Base-by-base conservation (phyloP, 192 early-diverging fungal species). In the Kappamyces sp. region DNA sequence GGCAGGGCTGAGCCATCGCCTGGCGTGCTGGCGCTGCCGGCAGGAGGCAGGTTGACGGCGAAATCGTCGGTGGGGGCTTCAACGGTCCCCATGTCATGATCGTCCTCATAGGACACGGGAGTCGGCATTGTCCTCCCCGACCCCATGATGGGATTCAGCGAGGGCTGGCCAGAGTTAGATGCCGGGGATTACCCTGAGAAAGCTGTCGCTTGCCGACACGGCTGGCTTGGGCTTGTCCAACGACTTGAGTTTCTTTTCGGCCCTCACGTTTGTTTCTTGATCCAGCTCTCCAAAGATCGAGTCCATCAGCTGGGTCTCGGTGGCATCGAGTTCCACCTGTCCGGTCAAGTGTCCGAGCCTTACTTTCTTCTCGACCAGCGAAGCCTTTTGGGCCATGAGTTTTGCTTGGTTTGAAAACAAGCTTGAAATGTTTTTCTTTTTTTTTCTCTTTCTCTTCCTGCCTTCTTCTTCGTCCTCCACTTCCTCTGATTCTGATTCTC, bases 401-500 rank as follows among this genome's bases (percentile, higher is more conserved):
- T 33, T 40, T 61, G 66, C 57, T 55, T 75, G 71, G 38, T 74
- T 73, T 39, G 42, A 60, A 39, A 80, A 66, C 51, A 73, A 54
- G 35, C 61, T 70, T 9, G 66, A 47, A 46, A 80, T 77, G 12
- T 63, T 43, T 41, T 53, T 2, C 6, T 58, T 40, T 40, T 55
- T 37, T 61, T 47, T 67, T 66, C 36, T 67, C 58, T 63, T 70
- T 71, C 54, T 72, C 61, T 57, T 35, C 40, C 40, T 48, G 64
- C 42, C 66, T 79, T 58, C 70, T 60, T 49, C 65, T 70, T 51
- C 61, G 38, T 58, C 63, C 1, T 42, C 59, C 31, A 46, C 62
- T 35, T 72, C 69, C n/a, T 71, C 68, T 33, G 72, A 70, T 5
- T 76, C 69, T 1, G 68, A 72, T 40, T 84, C 79, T 40, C 80